Evolutionary conservation across 305 asterid genomes (phyloP), one percentile per base, ranked within the genome.

Genomic region (Solanum chacoense): DNA sequence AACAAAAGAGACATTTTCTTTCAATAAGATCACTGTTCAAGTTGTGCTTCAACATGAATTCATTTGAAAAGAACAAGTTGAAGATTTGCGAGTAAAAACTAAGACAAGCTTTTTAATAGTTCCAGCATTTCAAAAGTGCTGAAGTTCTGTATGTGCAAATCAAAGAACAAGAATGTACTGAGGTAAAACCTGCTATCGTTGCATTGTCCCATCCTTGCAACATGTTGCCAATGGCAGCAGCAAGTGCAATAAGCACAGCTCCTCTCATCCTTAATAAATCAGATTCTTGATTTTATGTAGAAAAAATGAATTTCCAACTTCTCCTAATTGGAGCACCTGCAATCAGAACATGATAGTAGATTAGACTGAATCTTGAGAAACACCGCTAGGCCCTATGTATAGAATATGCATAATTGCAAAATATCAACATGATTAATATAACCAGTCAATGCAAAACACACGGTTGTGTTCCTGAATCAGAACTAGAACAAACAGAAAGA

Each of bases 171-270:
- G 31, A 31, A 65, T 31, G 74, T 22, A 16, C 13, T 20, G 45
- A 83, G 42, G 73, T 50, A 83, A 31, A 85, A 96, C 99, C 99
- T 89, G 99, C 98, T 14, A 96, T 96, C 59, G 97, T 93, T 13
- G 99, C 99, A 90, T 95, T 95, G 77, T 96, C 99, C 99, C 99
- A 96, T 91, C 99, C 99, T 91, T 96, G 99, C 93, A 96, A 91
- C 88, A 96, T 18, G 91, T 96, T 96, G 75, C 99, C 98, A 88
- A 95, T 91, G 88, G 99, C 96, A n/a, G 98, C 99, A 35, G 94
- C 95, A 85, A 95, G 90, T 20, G 99, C 97, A 24, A 95, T 96
- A 1, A 93, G 90, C 91, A 94, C 98, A 40, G 98, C 96, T 85
- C 96, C 98, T 79, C 90, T 94, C 99, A 95, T 96, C 86, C 29